Evolutionary conservation across 1,284 basidiomycete genomes (phyloP).

Genomic region (Meira miltonrushii): DNA sequence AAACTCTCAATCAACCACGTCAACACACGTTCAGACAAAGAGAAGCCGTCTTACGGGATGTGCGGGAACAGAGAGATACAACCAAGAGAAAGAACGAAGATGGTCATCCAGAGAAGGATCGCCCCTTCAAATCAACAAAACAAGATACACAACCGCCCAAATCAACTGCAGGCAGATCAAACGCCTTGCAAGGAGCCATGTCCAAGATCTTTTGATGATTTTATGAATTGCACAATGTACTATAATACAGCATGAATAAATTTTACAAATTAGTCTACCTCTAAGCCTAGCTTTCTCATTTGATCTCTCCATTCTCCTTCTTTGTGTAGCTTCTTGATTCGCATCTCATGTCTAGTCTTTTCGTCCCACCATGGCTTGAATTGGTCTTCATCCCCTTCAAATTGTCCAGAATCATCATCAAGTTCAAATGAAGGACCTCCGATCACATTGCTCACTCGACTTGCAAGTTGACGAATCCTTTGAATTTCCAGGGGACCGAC

Average conservation of each 20-base stretch:
- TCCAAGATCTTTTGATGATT: constrained; percentile 9
- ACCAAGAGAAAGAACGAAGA: neutral
- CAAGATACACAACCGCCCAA: neutral
- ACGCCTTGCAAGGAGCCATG: neutral
- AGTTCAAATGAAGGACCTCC: constrained; percentile 18
- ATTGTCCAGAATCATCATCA: constrained; percentile 21
- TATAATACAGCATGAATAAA: neutral
- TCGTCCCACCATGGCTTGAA: constrained; percentile 3
- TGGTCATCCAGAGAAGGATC: too few species aligned
- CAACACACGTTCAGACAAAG: constrained; percentile 9
- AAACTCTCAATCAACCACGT: neutral
- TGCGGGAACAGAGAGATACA: constrained; percentile 7
- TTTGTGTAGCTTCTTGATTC: constrained; percentile 21
- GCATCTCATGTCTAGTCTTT: constrained; percentile 24
- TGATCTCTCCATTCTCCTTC: constrained; percentile 30
- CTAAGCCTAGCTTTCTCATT: constrained; percentile 32
- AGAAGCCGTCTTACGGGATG: constrained; percentile 4
- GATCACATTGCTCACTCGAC: constrained; percentile 28
- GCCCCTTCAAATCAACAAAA: neutral
- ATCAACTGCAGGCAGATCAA: neutral
- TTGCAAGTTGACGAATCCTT: constrained; percentile 39
- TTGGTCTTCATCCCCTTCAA: constrained; percentile 10
- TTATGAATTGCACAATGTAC: neutral
- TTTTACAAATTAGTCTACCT: constrained; percentile 13
- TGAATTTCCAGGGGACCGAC: constrained; percentile 40